Base-by-base conservation (phyloP, 192 early-diverging fungal species). In the Entomortierella beljakovae region DNA sequence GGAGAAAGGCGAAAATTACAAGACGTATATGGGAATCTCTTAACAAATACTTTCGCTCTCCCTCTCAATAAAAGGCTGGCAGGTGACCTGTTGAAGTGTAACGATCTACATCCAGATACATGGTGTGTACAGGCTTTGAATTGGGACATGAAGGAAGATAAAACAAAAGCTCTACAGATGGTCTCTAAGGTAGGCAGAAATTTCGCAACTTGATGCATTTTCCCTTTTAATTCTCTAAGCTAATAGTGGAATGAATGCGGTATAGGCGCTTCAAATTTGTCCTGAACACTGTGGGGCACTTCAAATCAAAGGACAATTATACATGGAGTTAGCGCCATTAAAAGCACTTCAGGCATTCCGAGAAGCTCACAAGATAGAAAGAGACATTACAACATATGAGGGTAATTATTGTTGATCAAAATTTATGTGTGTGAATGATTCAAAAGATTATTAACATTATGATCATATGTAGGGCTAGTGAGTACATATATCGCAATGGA, bases 71-170 rank as follows among this genome's bases (percentile, higher is more conserved):
- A 13, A 42, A 74, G 71, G 23, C 42, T 74, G 28, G 63, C 71
- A 1, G 26, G 48, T 32, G 50, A 74, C 23, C 51, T 74, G 13
- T 18, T 65, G 57, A 23, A 22, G 16, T 52, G 38, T 23, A 74
- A 61, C 16, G 64, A 67, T 22, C 54, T 25, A 16, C 64, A 67
- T 54, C 71, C 71, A 6, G 71, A 74, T 35, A 33, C 61, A 20
- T 74, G 71, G 71, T 74, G 71, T 29, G 64, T 74, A 10, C 48
- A 43, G 43, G 71, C 64, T 1, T 22, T 67, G 29, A 61, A 49
- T 46, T 74, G 55, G 63, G 57, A 65, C 3, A 54, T 51, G 38
- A 54, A 48, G n/a, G 57, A 50, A 2, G 29, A 74, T 9, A 60
- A 38, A 35, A 51, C 66, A 18, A 74, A 37, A 32, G 71, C 71